Evolutionary conservation across 805 yeast genomes (phyloP).

Genomic region (Myxozyma kluyveri): DNA sequence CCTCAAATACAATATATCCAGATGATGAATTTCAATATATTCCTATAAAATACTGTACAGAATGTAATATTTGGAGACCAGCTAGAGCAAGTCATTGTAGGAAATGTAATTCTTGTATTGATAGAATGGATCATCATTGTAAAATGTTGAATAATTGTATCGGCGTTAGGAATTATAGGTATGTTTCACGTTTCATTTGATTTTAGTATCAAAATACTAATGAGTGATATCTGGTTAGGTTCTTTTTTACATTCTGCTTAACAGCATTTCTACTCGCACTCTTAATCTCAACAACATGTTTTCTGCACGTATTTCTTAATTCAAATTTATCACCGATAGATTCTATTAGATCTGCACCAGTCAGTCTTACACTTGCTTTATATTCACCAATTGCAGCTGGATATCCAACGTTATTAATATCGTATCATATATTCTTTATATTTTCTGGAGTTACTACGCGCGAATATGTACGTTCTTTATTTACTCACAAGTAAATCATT

Average conservation of each 20-base stretch:
- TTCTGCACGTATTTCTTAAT: background rate
- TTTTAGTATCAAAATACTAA: no score
- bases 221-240: no score
- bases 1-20: no score
- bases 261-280: background rate
- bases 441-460: background rate
- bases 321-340: no score
- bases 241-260: background rate
- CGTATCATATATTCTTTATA: background rate
- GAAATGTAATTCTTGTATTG: slow-evolving; percentile 10
- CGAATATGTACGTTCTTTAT: background rate
- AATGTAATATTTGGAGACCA: slow-evolving; percentile 14
- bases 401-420: background rate
- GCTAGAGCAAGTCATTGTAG: slow-evolving; percentile 16
- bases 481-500: background rate
- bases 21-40: background rate
- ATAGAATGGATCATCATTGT: slow-evolving; percentile 17
- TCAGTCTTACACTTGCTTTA: background rate
- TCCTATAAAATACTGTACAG: slow-evolving; percentile 11
- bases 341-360: no score
- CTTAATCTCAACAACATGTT: background rate
- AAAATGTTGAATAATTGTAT: slow-evolving; percentile 14
- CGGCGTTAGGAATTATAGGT: slow-evolving; percentile 13
- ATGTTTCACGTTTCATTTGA: no score
- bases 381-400: background rate